A percentile compares a stretch with the other conserved stretches of the same genome.
phyloP scores from a whole-genome alignment of 306 rosid genomes.

The Fagus sylvatica region DNA sequence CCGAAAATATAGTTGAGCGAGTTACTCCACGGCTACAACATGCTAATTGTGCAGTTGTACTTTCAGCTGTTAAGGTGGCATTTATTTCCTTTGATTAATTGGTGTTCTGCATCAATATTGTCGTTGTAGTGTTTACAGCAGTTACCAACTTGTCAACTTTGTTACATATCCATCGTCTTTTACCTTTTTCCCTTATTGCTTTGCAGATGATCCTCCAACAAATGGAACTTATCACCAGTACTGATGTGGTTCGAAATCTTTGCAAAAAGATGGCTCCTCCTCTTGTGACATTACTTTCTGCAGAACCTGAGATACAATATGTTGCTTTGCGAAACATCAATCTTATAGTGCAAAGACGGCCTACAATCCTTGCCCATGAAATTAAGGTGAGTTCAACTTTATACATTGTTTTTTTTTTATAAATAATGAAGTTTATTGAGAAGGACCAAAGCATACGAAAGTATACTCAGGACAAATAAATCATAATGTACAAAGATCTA shows the following conservation, averaged over 20 bases:
- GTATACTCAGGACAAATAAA: too few species aligned
- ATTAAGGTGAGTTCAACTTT: conserved; percentile 69
- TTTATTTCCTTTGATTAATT: conserved; percentile 7
- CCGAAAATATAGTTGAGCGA: conserved; percentile 96
- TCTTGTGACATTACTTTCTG: conserved; percentile 93
- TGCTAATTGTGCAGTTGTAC: conserved; percentile 98
- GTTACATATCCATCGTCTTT: background rate
- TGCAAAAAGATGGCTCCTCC: conserved; percentile 99
- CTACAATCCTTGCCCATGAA: conserved; percentile 99
- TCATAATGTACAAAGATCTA: too few species aligned
- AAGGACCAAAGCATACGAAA: too few species aligned
- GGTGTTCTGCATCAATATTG: conserved; percentile 21
- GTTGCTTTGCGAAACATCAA: conserved; percentile 96
- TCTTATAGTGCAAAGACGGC: conserved; percentile 97
- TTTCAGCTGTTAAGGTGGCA: conserved; percentile 94
- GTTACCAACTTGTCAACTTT: conserved; percentile 14
- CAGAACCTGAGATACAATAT: conserved; percentile 99
- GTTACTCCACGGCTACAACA: conserved; percentile 98
- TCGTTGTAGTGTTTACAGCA: conserved; percentile 19
- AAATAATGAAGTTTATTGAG: too few species aligned
- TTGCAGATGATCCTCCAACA: conserved; percentile 98
- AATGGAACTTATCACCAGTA: conserved; percentile 97
- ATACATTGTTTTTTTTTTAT: conserved; percentile 13
- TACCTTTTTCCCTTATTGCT: conserved; percentile 26
- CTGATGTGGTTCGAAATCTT: conserved; percentile 96